Conservation (phyloP, 208 protist species). For the Leishmania martiniquensis region DNA sequence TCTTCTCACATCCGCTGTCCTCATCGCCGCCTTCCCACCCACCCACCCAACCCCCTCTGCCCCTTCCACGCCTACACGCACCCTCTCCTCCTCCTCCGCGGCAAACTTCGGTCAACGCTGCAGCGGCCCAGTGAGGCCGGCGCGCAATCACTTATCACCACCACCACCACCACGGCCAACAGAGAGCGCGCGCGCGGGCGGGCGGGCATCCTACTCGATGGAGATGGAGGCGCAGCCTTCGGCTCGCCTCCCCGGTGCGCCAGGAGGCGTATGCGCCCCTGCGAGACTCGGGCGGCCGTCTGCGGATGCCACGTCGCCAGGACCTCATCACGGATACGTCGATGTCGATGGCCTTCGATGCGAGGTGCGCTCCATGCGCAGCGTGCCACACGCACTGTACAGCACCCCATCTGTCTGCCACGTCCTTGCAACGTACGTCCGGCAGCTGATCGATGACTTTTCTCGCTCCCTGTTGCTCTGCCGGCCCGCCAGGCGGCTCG, state of each 20-base stretch:
- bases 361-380: conserved; percentile 58
- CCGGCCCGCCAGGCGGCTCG: background rate
- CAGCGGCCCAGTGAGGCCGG: background rate
- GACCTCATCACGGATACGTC: background rate
- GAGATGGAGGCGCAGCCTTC: background rate
- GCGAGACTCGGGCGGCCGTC: background rate
- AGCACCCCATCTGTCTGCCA: conserved; percentile 27
- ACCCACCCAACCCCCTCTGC: background rate
- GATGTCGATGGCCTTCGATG: conserved; percentile 49
- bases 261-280: background rate
- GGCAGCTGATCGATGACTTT: conserved; percentile 56
- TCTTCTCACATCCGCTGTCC: background rate
- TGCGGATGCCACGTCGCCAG: background rate
- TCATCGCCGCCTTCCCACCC: too few relatives aligned
- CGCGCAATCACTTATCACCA: background rate
- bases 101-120: background rate
- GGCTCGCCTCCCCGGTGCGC: background rate
- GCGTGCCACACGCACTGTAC: conserved; percentile 49
- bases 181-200: too few relatives aligned
- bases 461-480: conserved; percentile 50
- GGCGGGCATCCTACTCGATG: background rate
- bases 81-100: background rate
- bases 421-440: conserved; percentile 44
- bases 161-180: background rate
- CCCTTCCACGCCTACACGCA: background rate